A percentile compares a stretch with the other conserved stretches of the same genome.
Evolutionary conservation across 2,329 filamentous ascomycete species (phyloP).

Genomic region (Corinectria fuckeliana): DNA sequence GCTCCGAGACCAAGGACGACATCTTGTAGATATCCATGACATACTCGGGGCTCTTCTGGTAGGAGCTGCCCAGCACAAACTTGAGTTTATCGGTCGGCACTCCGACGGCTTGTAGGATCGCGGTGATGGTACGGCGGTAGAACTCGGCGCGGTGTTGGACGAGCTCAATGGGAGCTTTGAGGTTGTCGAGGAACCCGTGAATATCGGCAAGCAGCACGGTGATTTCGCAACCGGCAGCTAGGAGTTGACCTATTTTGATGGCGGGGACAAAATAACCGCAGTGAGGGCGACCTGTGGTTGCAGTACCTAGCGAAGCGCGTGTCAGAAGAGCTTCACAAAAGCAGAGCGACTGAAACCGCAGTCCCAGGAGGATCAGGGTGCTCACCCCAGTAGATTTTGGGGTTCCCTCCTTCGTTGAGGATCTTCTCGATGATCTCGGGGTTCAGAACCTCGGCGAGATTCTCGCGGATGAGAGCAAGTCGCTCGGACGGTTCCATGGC

Average conservation of each 20-base stretch:
- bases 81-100: slow-evolving; percentile 80
- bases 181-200: slow-evolving; percentile 80
- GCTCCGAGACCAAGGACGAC: slow-evolving; percentile 71
- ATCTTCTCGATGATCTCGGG: slow-evolving; percentile 82
- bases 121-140: slow-evolving; percentile 79
- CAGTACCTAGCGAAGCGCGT: slow-evolving; percentile 63
- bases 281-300: slow-evolving; percentile 86
- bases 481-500: slow-evolving; percentile 55
- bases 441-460: slow-evolving; percentile 83
- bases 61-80: slow-evolving; percentile 84
- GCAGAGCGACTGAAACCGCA: not conserved
- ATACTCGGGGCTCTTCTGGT: slow-evolving; percentile 77
- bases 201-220: slow-evolving; percentile 79
- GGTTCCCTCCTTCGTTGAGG: slow-evolving; percentile 70
- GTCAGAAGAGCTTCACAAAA: slow-evolving; percentile 1
- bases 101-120: slow-evolving; percentile 76
- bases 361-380: not conserved
- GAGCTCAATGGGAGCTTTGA: slow-evolving; percentile 87
- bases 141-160: slow-evolving; percentile 83
- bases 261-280: slow-evolving; percentile 88
- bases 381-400: slow-evolving; percentile 84
- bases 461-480: slow-evolving; percentile 78
- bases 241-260: slow-evolving; percentile 88
- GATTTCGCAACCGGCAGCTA: slow-evolving; percentile 83
- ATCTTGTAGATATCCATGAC: slow-evolving; percentile 89